These are phyloP conservation scores for Craterostigma plantagineum DNA, from an alignment of 257 asterid species.

Conservation along the genomic window DNA sequence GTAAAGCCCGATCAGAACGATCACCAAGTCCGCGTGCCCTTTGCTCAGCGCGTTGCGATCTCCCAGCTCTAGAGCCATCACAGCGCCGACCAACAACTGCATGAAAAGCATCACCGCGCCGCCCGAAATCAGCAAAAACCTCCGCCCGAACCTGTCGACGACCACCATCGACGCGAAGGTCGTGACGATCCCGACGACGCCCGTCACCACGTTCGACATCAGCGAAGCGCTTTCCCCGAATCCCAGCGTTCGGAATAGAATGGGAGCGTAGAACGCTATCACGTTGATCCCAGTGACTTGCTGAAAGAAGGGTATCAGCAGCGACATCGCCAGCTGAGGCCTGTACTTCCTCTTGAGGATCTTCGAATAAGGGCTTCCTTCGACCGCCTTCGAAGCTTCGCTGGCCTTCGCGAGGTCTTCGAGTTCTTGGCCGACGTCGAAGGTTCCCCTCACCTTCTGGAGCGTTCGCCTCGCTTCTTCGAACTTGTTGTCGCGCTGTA, in stretches of 20 bases:
- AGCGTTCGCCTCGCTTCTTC: constrained; percentile 26
- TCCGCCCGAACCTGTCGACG: constrained; percentile 49
- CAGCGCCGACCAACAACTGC: constrained; percentile 18
- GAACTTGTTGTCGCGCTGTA: constrained; percentile 24
- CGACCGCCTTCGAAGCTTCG: constrained; percentile 18
- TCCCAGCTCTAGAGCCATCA: constrained; percentile 45
- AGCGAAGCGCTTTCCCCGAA: constrained; percentile 60
- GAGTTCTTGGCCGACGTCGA: constrained; percentile 46
- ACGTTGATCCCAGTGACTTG: constrained; percentile 76
- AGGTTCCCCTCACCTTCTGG: constrained; percentile 37
- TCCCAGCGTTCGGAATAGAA: constrained; percentile 53
- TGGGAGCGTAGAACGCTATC: constrained; percentile 66
- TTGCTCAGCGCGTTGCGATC: constrained; percentile 38
- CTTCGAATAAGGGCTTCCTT: constrained; percentile 23
- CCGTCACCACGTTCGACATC: constrained; percentile 44
- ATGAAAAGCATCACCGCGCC: constrained; percentile 26
- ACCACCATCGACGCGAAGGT: constrained; percentile 30
- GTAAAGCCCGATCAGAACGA: constrained; percentile 35
- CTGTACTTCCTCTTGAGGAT: constrained; percentile 28
- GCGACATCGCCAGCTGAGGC: constrained; percentile 63
- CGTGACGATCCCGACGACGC: constrained; percentile 33
- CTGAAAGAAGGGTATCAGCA: constrained; percentile 72
- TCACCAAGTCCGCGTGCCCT: constrained; percentile 24
- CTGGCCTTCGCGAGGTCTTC: constrained; percentile 47
- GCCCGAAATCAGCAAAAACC: constrained; percentile 25